These are phyloP conservation scores for Neurospora tetraspora DNA, from an alignment of 495 filamentous ascomycete genomes.

Conservation along the genomic window DNA sequence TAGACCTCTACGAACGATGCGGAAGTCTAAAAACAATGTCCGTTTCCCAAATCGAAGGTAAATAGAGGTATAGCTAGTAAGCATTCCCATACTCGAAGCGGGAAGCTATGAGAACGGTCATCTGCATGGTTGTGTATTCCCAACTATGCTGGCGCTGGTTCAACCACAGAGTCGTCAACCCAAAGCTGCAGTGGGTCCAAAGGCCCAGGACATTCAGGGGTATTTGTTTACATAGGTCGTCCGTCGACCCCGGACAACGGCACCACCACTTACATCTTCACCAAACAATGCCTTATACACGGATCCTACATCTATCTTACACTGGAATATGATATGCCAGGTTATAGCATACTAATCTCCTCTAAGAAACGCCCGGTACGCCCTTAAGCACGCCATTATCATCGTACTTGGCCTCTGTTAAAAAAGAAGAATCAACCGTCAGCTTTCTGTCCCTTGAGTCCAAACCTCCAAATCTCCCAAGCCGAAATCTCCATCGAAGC, in stretches of 20 bases:
- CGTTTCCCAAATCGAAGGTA: not conserved
- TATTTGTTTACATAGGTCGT: not conserved
- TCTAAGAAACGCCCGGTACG: not conserved
- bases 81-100: not conserved
- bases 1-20: not conserved
- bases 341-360: not conserved
- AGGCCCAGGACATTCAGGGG: not conserved
- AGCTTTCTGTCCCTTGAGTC: slow-evolving; percentile 4
- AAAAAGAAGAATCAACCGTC: not conserved
- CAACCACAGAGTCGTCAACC: not conserved
- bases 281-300: not conserved
- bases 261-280: not conserved
- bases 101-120: not conserved
- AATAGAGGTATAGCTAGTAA: not conserved
- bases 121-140: not conserved
- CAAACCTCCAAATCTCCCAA: not conserved
- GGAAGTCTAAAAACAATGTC: not conserved
- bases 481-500: not conserved
- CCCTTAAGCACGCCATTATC: slow-evolving; percentile 53
- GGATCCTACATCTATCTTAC: not conserved
- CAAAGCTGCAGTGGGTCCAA: not conserved
- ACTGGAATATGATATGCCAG: not conserved
- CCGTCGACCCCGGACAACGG: not conserved
- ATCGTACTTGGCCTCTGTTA: slow-evolving; percentile 73
- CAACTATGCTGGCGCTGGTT: not conserved